phyloP scores from a whole-genome alignment of 768 basidiomycete genomes.

The Termitomyces sp. region DNA sequence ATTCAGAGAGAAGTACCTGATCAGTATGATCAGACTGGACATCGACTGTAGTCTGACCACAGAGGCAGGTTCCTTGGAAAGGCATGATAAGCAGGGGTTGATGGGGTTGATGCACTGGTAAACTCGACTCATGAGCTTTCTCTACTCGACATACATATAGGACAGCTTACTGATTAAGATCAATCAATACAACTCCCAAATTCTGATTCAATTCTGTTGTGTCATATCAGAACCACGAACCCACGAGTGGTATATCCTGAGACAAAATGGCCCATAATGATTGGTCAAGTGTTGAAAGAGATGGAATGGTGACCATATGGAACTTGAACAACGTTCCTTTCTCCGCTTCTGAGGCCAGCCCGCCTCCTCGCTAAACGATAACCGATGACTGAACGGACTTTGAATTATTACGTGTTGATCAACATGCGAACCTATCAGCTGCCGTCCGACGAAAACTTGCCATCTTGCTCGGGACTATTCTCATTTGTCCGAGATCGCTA shows the following conservation, averaged over 20 bases:
- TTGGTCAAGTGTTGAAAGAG: neutral
- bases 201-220: neutral
- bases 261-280: neutral
- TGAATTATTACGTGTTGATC: too few species aligned
- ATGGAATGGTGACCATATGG: neutral
- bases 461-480: too few species aligned
- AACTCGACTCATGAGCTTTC: neutral
- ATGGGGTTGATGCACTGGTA: neutral
- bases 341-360: neutral
- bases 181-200: neutral
- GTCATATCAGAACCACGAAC: neutral
- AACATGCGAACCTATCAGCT: too few species aligned
- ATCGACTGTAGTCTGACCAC: conserved; percentile 28
- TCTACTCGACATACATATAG: neutral
- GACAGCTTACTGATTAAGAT: neutral
- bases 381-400: too few species aligned
- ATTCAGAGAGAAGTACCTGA: conserved; percentile 20
- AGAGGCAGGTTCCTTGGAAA: conserved; percentile 30
- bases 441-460: too few species aligned
- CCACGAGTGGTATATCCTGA: neutral
- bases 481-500: too few species aligned
- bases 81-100: conserved; percentile 15
- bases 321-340: neutral
- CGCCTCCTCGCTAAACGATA: too few species aligned
- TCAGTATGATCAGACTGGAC: conserved; percentile 23